A percentile compares a stretch with the other conserved stretches of the same genome.
Evolutionary conservation across 148 eudicot species (phyloP).

Genomic region (Persicaria maculosa): DNA sequence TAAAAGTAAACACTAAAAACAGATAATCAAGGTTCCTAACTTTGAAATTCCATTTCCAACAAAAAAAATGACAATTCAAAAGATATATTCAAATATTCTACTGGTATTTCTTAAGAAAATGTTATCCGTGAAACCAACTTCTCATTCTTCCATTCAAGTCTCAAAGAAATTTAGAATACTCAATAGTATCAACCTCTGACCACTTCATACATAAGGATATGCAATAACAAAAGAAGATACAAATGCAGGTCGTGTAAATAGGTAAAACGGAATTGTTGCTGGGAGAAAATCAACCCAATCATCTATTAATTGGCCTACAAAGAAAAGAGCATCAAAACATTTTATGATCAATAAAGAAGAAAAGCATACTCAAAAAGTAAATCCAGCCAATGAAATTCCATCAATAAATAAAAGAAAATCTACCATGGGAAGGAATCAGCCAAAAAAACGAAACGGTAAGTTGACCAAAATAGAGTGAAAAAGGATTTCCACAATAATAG

Average conservation of each 20-base stretch:
- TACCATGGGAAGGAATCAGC: background rate
- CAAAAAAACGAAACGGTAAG: background rate
- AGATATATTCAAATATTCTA: no score
- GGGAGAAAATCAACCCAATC: background rate
- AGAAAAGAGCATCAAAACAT: background rate
- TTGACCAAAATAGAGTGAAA: background rate
- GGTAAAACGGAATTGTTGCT: background rate
- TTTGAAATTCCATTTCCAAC: background rate
- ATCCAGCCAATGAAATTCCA: background rate
- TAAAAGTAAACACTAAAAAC: background rate
- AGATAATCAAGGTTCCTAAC: conserved; percentile 4
- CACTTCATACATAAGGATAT: background rate
- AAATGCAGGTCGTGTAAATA: background rate
- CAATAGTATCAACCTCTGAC: background rate
- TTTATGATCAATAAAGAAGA: background rate
- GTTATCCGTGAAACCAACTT: conserved; percentile 4
- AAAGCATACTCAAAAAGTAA: background rate
- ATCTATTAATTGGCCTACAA: background rate
- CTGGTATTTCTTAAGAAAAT: no score
- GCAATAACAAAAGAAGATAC: background rate
- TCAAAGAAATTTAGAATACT: background rate
- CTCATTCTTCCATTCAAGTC: conserved; percentile 15
- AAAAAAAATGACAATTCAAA: conserved; percentile 13
- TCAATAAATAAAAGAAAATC: background rate
- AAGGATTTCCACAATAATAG: background rate